Base-by-base conservation (phyloP, 2,329 filamentous ascomycete species). In the Diaporthe citriasiana region DNA sequence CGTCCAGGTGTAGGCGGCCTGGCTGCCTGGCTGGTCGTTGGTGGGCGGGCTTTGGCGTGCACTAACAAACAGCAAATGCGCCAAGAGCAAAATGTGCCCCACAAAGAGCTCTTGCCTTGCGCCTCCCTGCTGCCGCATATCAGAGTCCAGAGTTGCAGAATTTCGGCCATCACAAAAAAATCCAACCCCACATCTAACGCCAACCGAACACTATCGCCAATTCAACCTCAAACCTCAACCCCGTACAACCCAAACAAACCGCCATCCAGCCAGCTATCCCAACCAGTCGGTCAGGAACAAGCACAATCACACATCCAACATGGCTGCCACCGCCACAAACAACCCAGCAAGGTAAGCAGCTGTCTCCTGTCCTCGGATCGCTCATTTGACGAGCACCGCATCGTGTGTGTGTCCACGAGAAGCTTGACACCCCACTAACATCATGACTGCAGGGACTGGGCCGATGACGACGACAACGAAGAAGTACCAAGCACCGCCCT, bases 381-480 rank as follows among this genome's bases (percentile, higher is more conserved):
- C 51, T 51, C 30, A 38, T 47, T 33, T 47, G 22, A 38, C 45
- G 60, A 38, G 60, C 45, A 50, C 45, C 22, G 45, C 47, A 50
- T n/a, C n/a, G 47, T 9, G 19, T 33, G 19, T 19, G 30, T 50
- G 27, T 38, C 15, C n/a, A 30, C 19, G 33, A 33, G 27, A 22
- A 70, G 51, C 42, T 27, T n/a, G 25, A n/a, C n/a, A n/a, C 33
- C 10, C 30, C 30, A 38, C 70, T 71, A 71, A 71, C 70, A 51
- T 50, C 27, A 60, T n/a, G 30, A 15, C 53, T 4, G 22, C 66
- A 73, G 74, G 45, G 95, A 98, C 89, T 98, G 96, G 96, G 96
- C 97, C 83, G 97, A 98, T 87, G 94, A 97, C 83, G 94, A 97
- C 83, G 95, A 97, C 83, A 94, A 96, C 82, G 93, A 95, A 86